phyloP scores from a whole-genome alignment of 441 rosid species.

The Hura crepitans region DNA sequence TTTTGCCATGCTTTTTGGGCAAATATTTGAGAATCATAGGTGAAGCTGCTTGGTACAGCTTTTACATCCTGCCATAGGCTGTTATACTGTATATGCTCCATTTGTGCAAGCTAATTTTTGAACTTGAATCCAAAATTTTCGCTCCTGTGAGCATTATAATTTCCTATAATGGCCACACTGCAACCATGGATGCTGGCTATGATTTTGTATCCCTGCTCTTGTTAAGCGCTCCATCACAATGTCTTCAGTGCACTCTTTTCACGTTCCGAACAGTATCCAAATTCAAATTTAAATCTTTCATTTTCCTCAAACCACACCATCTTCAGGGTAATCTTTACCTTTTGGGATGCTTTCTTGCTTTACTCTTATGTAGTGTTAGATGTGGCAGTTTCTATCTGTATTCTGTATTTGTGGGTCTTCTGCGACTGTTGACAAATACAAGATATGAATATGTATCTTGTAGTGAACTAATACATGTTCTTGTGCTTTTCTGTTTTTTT shows the following conservation, averaged over 20 bases:
- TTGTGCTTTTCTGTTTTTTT: not conserved
- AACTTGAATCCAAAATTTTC: not conserved
- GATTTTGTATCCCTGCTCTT: not conserved
- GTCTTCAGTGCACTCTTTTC: constrained; percentile 1
- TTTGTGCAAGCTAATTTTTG: not conserved
- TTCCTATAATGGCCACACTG: not conserved
- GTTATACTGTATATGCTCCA: not conserved
- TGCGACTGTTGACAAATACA: constrained; percentile 2
- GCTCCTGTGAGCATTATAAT: not conserved
- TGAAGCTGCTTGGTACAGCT: not conserved
- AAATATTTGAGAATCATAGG: constrained; percentile 5
- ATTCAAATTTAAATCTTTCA: not conserved
- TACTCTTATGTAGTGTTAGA: not conserved
- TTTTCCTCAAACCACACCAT: too few species aligned
- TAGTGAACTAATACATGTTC: not conserved
- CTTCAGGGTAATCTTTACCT: not conserved
- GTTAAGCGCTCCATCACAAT: not conserved
- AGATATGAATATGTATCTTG: not conserved
- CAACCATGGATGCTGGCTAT: not conserved
- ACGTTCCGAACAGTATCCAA: not conserved
- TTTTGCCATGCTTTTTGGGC: not conserved
- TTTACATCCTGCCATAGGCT: not conserved
- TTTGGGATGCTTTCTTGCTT: not conserved
- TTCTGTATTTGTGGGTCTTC: not conserved
- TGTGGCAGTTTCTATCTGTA: not conserved